A percentile compares a stretch with the other conserved stretches of the same genome.
Conservation (phyloP, 106 monocot genomes). For the Dioscorea alata region DNA sequence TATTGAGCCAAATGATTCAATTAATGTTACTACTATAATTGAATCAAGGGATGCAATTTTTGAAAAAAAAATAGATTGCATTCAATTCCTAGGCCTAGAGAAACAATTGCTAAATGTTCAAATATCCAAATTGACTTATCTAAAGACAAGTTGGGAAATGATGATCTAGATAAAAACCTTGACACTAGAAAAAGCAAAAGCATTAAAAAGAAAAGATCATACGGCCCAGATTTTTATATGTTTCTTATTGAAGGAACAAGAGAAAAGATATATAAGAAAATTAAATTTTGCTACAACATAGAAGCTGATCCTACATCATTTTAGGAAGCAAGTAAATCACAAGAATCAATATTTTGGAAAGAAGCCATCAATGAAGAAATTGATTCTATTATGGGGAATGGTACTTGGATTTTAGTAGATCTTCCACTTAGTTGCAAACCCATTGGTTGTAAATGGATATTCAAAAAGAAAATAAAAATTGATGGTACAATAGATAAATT, state of each 20-base stretch:
- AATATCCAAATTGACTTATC: neutral
- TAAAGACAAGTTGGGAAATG: neutral
- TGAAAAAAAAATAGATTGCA: conserved; percentile 4
- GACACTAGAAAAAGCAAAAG: neutral
- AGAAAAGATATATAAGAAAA: neutral
- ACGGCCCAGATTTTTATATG: neutral
- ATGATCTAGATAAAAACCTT: neutral
- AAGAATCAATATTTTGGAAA: conserved; percentile 6
- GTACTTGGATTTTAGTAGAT: neutral
- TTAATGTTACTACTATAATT: neutral
- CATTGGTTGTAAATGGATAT: conserved; percentile 7
- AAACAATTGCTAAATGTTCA: neutral
- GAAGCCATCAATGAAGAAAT: conserved; percentile 6
- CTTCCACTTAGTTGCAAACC: neutral
- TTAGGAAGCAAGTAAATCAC: neutral
- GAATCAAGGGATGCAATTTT: conserved; percentile 12
- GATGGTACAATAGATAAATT: conserved; percentile 3
- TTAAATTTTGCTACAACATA: no score
- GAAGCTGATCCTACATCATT: neutral
- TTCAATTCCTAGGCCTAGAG: neutral
- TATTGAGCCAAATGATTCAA: neutral
- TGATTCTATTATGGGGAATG: conserved; percentile 3
- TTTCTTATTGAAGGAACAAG: neutral
- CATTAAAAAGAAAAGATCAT: neutral
- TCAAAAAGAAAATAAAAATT: neutral